Base-by-base conservation (phyloP, 176 grass and related monocot genomes). In the Carex scoparia region DNA sequence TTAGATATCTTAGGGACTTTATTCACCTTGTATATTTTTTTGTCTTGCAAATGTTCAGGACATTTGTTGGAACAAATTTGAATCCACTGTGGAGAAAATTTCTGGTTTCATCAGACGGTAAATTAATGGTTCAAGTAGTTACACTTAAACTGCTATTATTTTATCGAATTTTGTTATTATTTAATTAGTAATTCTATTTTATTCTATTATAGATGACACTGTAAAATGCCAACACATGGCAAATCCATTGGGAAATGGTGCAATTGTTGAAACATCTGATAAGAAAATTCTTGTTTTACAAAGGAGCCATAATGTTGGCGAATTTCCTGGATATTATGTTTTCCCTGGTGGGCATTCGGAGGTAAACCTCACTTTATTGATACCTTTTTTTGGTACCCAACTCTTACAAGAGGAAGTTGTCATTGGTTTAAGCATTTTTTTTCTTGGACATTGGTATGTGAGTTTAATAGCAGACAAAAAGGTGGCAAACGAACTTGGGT, bases 31-130 rank as follows among this genome's bases (percentile, higher is more conserved):
- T 31, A 48, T 18, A 15, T 31, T 54, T 62, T 62, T 61, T 86
- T 31, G 7, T 78, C 59, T 79, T 79, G 69, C 35, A 79, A 76
- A 86, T 63, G 10, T 86, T 51, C 89, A 98, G 95, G 85, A 93
- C 93, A 90, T 98, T 95, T 90, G 88, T 95, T 68, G 95, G 93
- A 87, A 95, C 95, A 88, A 98, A 95, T 80, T 86, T 98, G 58
- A 98, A 90, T 93, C 93, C 93, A 62, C 73, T 62, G 33, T 98
- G 95, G 93, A 85, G 93, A 68, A 93, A 89, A 0, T 95, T 95
- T 94, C 86, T 95, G 59, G 69, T 93, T 69, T 64, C 88, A n/a
- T 93, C 87, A 44, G 46, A 91, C 88, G 95, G 95, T 98, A 93
- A 86, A 61, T 63, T 81, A 18, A 28, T 30, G 61, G 40, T 61